Conservation (phyloP, 176 grass and related monocot species). For the Avena insularis region DNA sequence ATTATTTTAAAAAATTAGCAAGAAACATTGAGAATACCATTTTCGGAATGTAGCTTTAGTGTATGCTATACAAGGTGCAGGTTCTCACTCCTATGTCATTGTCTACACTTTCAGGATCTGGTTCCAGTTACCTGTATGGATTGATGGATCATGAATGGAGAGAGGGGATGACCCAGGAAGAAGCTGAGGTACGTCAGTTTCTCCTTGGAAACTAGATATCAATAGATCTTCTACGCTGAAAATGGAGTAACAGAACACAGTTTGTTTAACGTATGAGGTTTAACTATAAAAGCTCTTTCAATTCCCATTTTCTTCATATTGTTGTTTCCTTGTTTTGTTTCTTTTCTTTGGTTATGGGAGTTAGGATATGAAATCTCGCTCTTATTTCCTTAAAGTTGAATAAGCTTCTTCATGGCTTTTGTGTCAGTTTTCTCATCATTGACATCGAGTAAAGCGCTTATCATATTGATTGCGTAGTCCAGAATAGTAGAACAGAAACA, state of each 20-base stretch:
- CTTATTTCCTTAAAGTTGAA: slow-evolving; percentile 12
- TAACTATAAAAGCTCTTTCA: not conserved
- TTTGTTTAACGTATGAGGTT: not conserved
- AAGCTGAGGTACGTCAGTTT: slow-evolving; percentile 74
- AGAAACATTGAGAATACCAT: not conserved
- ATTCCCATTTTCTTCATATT: slow-evolving; percentile 9
- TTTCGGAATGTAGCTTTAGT: not conserved
- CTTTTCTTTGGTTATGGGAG: not conserved
- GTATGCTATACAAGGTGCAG: not conserved
- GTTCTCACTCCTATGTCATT: slow-evolving; percentile 21
- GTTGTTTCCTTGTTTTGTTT: slow-evolving; percentile 1
- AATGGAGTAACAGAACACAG: not conserved
- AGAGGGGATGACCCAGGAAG: slow-evolving; percentile 88
- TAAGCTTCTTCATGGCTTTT: not conserved
- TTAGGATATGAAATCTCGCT: not conserved
- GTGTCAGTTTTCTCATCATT: not conserved
- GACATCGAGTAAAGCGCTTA: not conserved
- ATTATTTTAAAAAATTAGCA: too few relatives aligned
- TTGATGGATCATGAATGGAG: slow-evolving; percentile 96
- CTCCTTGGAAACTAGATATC: not conserved
- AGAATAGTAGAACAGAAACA: not conserved
- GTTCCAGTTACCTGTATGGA: slow-evolving; percentile 86
- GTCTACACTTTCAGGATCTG: slow-evolving; percentile 63
- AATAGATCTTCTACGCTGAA: not conserved
- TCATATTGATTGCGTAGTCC: not conserved